Percentiles rank a stretch among this genome's conserved stretches.
These are phyloP conservation scores for Quercus alba DNA, from an alignment of 306 rosid species.

Conservation along the genomic window DNA sequence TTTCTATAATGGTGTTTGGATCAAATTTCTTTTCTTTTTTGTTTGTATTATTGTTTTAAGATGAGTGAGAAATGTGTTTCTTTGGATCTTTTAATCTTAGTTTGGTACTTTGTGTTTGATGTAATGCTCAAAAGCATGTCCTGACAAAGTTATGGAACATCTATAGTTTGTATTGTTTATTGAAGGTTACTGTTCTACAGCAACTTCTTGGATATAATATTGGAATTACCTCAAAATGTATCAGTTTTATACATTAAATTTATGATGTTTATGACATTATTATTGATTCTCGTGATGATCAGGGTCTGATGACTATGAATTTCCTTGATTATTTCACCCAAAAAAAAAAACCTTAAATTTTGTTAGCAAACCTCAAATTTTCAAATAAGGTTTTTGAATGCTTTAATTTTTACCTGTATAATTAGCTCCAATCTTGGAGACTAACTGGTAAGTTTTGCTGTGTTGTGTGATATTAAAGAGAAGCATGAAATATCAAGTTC, in stretches of 20 bases:
- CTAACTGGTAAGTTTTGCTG: slow-evolving; percentile 8
- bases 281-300: background rate
- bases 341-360: background rate
- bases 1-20: slow-evolving; percentile 26
- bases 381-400: background rate
- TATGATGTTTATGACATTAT: background rate
- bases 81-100: slow-evolving; percentile 24
- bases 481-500: background rate
- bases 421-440: background rate
- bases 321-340: background rate
- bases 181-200: slow-evolving; percentile 13
- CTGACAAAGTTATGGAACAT: slow-evolving; percentile 11
- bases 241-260: slow-evolving; percentile 6
- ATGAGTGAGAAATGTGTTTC: slow-evolving; percentile 3
- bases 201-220: slow-evolving; percentile 13
- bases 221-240: slow-evolving; percentile 20
- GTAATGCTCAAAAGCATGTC: slow-evolving; percentile 23
- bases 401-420: background rate
- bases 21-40: slow-evolving; percentile 23
- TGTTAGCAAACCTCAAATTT: background rate
- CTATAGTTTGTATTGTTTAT: background rate
- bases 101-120: slow-evolving; percentile 12
- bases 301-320: slow-evolving; percentile 1
- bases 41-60: background rate
- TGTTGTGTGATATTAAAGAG: background rate